These are phyloP conservation scores for Hibiscus tridactylites DNA, from an alignment of 345 rosid genomes.

Conservation along the genomic window DNA sequence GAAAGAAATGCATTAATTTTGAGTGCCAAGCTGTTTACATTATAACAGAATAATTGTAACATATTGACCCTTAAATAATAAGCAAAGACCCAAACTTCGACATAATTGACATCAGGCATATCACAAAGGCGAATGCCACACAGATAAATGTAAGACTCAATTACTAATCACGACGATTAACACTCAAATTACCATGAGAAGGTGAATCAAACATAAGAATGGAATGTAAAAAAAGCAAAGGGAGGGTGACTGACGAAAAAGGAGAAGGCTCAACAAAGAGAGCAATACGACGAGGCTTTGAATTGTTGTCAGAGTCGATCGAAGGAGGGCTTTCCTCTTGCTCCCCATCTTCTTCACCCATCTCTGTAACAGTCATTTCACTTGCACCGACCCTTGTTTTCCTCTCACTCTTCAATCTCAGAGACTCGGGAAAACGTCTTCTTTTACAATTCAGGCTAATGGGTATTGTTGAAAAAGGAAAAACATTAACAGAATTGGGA, in stretches of 20 bases:
- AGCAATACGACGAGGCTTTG: constrained; percentile 80
- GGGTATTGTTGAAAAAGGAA: constrained; percentile 25
- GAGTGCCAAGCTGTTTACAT: neutral
- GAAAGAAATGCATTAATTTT: constrained; percentile 10
- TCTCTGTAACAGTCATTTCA: constrained; percentile 32
- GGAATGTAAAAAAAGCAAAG: neutral
- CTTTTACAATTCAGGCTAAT: constrained; percentile 18
- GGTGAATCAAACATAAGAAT: too few species aligned
- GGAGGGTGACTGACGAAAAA: constrained; percentile 59
- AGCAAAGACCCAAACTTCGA: constrained; percentile 9
- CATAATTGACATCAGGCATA: neutral
- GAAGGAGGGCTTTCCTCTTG: constrained; percentile 39
- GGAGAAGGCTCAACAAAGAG: constrained; percentile 99
- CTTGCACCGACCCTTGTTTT: constrained; percentile 17
- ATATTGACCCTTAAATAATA: neutral
- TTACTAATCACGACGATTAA: too few species aligned
- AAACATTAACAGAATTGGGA: constrained; percentile 15
- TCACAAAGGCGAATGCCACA: neutral
- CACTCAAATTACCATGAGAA: too few species aligned
- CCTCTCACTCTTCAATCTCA: neutral
- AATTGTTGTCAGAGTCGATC: constrained; percentile 44
- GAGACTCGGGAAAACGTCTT: neutral
- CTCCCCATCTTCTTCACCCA: constrained; percentile 31
- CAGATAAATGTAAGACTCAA: neutral
- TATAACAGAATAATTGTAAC: neutral